Percentiles rank a stretch among this genome's conserved stretches.
Conservation (phyloP, 2,329 filamentous ascomycete genomes). For the Xylaria sp. region DNA sequence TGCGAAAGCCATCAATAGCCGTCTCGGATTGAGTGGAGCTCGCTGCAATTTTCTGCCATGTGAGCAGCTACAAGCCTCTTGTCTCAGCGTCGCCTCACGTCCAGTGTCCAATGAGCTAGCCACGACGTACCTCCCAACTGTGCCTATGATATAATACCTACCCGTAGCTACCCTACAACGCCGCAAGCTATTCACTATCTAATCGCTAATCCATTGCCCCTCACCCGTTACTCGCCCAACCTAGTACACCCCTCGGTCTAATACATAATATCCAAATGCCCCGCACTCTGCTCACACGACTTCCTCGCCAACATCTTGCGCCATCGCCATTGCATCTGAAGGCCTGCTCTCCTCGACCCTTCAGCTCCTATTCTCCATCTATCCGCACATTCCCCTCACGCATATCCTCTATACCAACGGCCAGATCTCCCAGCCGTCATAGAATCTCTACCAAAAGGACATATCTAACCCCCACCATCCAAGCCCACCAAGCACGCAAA, state of each 20-base stretch:
- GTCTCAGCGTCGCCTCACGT: constrained; percentile 10
- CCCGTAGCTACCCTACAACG: neutral
- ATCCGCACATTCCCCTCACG: neutral
- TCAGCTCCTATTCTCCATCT: neutral
- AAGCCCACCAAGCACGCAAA: constrained; percentile 71
- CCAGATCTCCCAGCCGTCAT: constrained; percentile 8
- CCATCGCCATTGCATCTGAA: constrained; percentile 19
- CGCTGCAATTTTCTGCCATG: constrained; percentile 22
- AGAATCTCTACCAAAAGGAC: constrained; percentile 46
- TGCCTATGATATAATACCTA: neutral
- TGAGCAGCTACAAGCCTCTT: constrained; percentile 19
- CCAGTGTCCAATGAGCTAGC: constrained; percentile 24
- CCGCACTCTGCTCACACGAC: constrained; percentile 41
- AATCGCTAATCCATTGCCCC: constrained; percentile 33
- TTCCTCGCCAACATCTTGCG: constrained; percentile 30
- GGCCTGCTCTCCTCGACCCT: constrained; percentile 6
- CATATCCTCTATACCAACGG: neutral
- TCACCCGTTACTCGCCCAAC: constrained; percentile 21
- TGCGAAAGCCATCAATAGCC: constrained; percentile 24
- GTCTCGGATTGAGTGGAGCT: constrained; percentile 8
- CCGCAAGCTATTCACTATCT: neutral
- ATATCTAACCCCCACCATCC: constrained; percentile 65
- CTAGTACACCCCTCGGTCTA: neutral
- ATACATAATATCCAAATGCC: constrained; percentile 38
- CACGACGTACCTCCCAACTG: neutral